These are phyloP conservation scores for Exophiala sideris DNA, from an alignment of 2,329 filamentous ascomycete genomes.

Conservation along the genomic window DNA sequence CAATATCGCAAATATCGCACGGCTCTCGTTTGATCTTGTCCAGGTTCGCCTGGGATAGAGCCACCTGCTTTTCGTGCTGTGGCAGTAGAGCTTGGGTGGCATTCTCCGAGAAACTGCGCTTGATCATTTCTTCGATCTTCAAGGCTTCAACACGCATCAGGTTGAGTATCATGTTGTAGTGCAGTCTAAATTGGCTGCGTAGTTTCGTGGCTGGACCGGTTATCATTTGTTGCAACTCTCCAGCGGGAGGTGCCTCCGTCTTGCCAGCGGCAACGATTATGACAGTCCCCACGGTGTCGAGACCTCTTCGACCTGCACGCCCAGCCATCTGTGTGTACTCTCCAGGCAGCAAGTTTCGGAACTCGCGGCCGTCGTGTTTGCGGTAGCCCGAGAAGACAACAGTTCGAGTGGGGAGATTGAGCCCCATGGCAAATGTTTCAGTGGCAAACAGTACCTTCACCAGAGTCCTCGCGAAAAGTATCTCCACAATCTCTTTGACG, in stretches of 20 bases:
- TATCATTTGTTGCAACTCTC: slow-evolving; percentile 86
- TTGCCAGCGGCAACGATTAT: slow-evolving; percentile 81
- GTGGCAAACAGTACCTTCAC: slow-evolving; percentile 98
- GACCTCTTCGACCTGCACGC: slow-evolving; percentile 83
- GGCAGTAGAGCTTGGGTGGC: slow-evolving; percentile 91
- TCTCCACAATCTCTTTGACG: slow-evolving; percentile 96
- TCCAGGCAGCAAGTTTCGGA: slow-evolving; percentile 85
- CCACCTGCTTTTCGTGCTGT: slow-evolving; percentile 92
- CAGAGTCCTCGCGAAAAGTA: slow-evolving; percentile 88
- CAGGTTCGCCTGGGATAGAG: slow-evolving; percentile 84
- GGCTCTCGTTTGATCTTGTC: slow-evolving; percentile 83
- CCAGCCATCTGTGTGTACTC: slow-evolving; percentile 99
- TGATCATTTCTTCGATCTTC: slow-evolving; percentile 99
- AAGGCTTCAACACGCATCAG: slow-evolving; percentile 89
- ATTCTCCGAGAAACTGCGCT: slow-evolving; percentile 97
- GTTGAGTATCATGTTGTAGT: slow-evolving; percentile 99
- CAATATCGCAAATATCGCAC: slow-evolving; percentile 75
- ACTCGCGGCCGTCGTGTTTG: slow-evolving; percentile 90
- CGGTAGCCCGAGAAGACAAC: slow-evolving; percentile 97
- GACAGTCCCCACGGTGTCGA: slow-evolving; percentile 89
- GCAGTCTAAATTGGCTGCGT: slow-evolving; percentile 90
- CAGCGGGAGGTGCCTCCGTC: slow-evolving; percentile 84
- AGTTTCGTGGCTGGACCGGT: slow-evolving; percentile 92
- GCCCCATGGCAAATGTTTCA: slow-evolving; percentile 97
- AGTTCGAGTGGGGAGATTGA: slow-evolving; percentile 91